Conservation (phyloP, 371 early-diverging fungal genomes). For the Batkoa obscura region DNA sequence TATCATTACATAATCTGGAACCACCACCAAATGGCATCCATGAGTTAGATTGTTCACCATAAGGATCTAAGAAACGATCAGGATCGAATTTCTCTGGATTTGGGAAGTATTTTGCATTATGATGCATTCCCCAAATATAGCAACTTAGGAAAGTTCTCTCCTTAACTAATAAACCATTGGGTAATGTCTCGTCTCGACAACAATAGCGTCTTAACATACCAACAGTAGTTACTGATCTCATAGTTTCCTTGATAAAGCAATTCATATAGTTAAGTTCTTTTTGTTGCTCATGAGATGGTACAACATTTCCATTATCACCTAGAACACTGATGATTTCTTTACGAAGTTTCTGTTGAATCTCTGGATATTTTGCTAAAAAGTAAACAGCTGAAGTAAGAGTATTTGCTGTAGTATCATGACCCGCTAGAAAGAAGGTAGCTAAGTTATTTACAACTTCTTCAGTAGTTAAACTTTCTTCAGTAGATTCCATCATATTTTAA, state of each 20-base stretch:
- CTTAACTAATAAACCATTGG: background rate
- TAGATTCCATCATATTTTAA: conserved; percentile 7
- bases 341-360: no score
- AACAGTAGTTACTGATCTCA: background rate
- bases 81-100: conserved; percentile 1
- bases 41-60: background rate
- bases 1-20: background rate
- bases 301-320: no score
- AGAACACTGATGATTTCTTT: no score
- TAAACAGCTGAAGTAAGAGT: background rate
- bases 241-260: background rate
- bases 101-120: background rate
- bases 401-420: conserved; percentile 6
- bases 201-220: background rate
- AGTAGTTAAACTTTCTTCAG: background rate
- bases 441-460: background rate
- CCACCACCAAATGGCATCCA: background rate
- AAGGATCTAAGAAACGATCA: background rate
- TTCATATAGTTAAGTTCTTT: no score
- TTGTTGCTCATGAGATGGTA: no score
- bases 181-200: background rate
- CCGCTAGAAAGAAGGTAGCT: background rate
- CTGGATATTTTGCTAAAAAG: conserved; percentile 1
- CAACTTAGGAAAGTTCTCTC: background rate
- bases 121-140: background rate